Evolutionary conservation across 306 rosid species (phyloP), one percentile per base, ranked within the genome.

Genomic region (Inga oerstediana): DNA sequence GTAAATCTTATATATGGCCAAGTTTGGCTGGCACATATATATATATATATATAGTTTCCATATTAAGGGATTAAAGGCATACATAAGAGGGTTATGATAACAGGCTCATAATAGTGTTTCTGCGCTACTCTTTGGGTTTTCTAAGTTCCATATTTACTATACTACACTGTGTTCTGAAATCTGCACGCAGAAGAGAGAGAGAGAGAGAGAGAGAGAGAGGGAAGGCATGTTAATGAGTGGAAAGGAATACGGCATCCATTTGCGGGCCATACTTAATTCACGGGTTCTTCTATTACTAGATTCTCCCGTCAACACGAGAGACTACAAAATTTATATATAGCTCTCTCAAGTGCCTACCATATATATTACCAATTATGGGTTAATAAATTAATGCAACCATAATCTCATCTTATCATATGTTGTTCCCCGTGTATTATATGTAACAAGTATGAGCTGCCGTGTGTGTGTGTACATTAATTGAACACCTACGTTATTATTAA

Each of bases 251-350:
- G 58, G 48, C 79, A 82, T 79, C 72, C 70, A 74, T 85, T 84
- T 81, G 96, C 88, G 96, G 96, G 96, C 93, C 98, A 90, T 79
- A 48, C 90, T 86, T 83, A 66, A 61, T 81, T 93, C 96, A 93
- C 96, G 98, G 98, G 98, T 88, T 90, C 87, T 89, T 82, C 93
- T 90, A 84, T 84, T 89, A 20, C 89, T 77, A 89, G 93, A 93
- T 91, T 90, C 96, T 87, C 79, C 69, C 56, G 82, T 82, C 84
- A 81, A 81, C 79, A 17, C 80, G 20, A 30, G 52, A 39, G 43
- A 74, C 48, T 82, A 8, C 64, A n/a, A 58, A 84, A 52, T 37
- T 72, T 27, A 27, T 62, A 62, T 27, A 75, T 70, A 32, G 10
- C 80, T 51, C 46, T 69, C 49, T 39, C 75, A 58, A 48, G 65